Evolutionary conservation across 2,329 filamentous ascomycete species (phyloP), one percentile per base, ranked within the genome.

Genomic region (Penicillium sclerotiorum): DNA sequence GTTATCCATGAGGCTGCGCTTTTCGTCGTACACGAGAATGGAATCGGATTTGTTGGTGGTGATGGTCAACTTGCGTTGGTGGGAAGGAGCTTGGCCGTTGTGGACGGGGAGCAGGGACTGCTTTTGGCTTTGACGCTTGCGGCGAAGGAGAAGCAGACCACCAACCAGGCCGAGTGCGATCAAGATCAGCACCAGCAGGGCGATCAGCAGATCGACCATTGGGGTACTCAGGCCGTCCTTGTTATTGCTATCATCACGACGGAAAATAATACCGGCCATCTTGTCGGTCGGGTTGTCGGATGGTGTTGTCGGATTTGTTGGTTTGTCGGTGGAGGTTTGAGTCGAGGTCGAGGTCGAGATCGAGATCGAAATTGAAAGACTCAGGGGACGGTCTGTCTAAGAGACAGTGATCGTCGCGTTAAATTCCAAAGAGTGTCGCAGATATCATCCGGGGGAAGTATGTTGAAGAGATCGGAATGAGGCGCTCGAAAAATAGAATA

Each of bases 11-110:
- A 95, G 85, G 58, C 84, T 84, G 67, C 87, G 84, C 73, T 94
- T 90, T 71, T 90, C 86, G 63, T 88, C 84, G 69, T 90, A 88
- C 63, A 94, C 83, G 53, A 90, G 81, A 59, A 94, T 80, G 54
- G 81, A 81, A 50, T 89, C 89, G 47, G 85, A 83, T 68, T 83
- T 84, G 64, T 78, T 76, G 13, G 79, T 67, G 38, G 73, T 77
- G 57, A 85, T 82, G 22, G 82, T 86, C 13, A 85, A 70, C 49
- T 82, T 81, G 57, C 82, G 83, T 57, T 81, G 75, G 63, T 77
- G 73, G 37, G 68, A 65, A 25, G 76, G 76, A 58, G 78, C 69
- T 45, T 72, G 66, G 28, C 88, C 84, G 63, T 87, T 82, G 76
- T 95, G 89, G 49, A 85, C 73, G 17, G 89, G 90, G 40, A 78